Evolutionary conservation across 768 basidiomycete species (phyloP).

Genomic region (Gloeostereum incarnatum): DNA sequence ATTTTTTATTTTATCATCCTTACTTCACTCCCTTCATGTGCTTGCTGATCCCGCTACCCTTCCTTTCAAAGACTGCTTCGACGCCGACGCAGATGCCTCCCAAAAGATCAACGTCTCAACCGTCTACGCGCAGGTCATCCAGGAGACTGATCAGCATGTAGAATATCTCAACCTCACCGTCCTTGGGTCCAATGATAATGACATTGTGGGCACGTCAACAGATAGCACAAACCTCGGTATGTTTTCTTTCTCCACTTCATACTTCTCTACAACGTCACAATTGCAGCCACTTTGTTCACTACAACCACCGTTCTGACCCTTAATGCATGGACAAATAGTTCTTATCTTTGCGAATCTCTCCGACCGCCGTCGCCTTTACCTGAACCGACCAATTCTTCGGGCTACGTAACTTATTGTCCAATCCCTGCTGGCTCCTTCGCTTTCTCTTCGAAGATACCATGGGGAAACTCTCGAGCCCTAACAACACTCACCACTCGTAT

Average conservation of each 20-base stretch:
- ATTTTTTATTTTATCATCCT: no score
- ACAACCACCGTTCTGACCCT: conserved; percentile 76
- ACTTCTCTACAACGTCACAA: not conserved
- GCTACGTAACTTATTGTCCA: conserved; percentile 72
- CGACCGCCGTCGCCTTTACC: conserved; percentile 71
- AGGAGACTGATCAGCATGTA: conserved; percentile 25
- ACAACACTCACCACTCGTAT: conserved; percentile 81
- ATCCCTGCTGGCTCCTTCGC: conserved; percentile 73
- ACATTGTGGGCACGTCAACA: conserved; percentile 53
- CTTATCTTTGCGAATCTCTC: conserved; percentile 72
- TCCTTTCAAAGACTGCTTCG: conserved; percentile 63
- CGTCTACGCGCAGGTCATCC: conserved; percentile 65
- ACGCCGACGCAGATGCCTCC: conserved; percentile 29
- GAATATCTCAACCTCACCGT: conserved; percentile 62
- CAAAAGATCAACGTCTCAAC: conserved; percentile 58
- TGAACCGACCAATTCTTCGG: conserved; percentile 22
- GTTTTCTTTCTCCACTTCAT: conserved; percentile 15
- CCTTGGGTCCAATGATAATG: conserved; percentile 50
- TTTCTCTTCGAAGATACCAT: conserved; percentile 66
- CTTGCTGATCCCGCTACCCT: conserved; percentile 52
- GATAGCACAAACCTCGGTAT: conserved; percentile 57
- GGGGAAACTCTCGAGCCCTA: conserved; percentile 56
- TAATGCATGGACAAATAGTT: conserved; percentile 56
- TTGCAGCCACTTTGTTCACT: conserved; percentile 78
- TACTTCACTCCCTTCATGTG: conserved; percentile 14